Conservation (phyloP, 257 asterid genomes). For the Echites panduratus region DNA sequence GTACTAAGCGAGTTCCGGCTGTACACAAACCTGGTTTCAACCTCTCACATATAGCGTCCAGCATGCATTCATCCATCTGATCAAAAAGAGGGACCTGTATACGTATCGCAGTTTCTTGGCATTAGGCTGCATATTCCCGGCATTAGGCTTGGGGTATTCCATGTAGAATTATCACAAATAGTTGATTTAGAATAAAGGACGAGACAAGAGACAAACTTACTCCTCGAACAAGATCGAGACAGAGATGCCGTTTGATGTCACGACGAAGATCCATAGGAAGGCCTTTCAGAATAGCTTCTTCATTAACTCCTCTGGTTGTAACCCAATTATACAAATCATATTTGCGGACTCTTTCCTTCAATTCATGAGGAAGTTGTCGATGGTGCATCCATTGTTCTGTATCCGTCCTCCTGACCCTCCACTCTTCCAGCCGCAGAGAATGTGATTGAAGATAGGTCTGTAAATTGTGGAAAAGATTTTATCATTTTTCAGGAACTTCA, state of each 20-base stretch:
- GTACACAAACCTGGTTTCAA: slow-evolving; percentile 50
- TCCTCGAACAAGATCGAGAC: slow-evolving; percentile 64
- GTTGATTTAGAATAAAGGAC: too few species aligned
- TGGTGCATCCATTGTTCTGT: slow-evolving; percentile 76
- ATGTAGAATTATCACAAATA: too few species aligned
- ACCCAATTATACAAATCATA: slow-evolving; percentile 56
- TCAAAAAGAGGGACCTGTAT: slow-evolving; percentile 55
- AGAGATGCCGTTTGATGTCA: slow-evolving; percentile 61
- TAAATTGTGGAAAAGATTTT: neutral
- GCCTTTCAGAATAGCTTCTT: slow-evolving; percentile 40
- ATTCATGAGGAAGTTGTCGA: slow-evolving; percentile 52
- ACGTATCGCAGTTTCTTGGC: neutral
- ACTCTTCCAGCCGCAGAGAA: slow-evolving; percentile 53
- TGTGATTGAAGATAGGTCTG: slow-evolving; percentile 60
- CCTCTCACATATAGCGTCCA: slow-evolving; percentile 66
- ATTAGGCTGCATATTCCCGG: too few species aligned
- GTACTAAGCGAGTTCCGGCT: slow-evolving; percentile 40
- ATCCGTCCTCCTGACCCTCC: slow-evolving; percentile 64
- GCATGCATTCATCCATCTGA: slow-evolving; percentile 53
- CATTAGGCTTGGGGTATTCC: too few species aligned
- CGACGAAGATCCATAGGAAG: slow-evolving; percentile 65
- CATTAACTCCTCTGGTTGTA: slow-evolving; percentile 59
- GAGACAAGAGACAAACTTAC: slow-evolving; percentile 29
- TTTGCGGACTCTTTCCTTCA: slow-evolving; percentile 48
- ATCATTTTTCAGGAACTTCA: neutral